Base-by-base conservation (phyloP, 306 rosid species). In the Acacia acuminata region DNA sequence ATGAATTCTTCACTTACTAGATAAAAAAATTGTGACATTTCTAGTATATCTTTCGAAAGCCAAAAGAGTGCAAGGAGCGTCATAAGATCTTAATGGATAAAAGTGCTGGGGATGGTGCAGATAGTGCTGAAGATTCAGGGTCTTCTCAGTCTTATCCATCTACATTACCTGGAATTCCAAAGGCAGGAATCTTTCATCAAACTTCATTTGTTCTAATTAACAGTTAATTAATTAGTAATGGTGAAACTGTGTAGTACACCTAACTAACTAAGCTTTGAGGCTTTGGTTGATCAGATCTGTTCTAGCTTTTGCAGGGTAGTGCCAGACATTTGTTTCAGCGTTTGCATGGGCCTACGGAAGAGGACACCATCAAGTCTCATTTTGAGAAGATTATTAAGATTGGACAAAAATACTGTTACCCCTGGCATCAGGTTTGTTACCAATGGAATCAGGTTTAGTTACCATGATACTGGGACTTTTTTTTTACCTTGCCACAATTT, bases 61-160 rank as follows among this genome's bases (percentile, higher is more conserved):
- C 98, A 78, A 92, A 85, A 64, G 98, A 92, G 75, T 94, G 98
- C 87, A 94, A 94, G 86, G 98, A 94, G 71, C 97, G 92, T 76
- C 97, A 92, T 89, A 94, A 89, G 83, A n/a, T 83, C 53, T 86
- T 94, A 65, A 94, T 94, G 97, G 97, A 94, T 77, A 88, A 87
- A 87, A 85, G 77, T 69, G 69, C 90, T 73, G 94, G 92, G 82
- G 98, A 94, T 85, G 97, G 92, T 74, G 98, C 91, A 48, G 98
- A 94, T 68, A 94, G 98, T 75, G 98, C 94, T 66, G 98, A 94
- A 89, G 98, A 94, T 87, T 94, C 97, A 22, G 98, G 93, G 75
- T 90, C 97, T 79, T 92, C 98, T 73, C 97, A 92, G 81, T 87
- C 98, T 65, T 94, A 92, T 87, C 93, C 97, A 45, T 92, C 93